Base-by-base conservation (phyloP, 2,329 filamentous ascomycete species). In the Arthroderma sp. region DNA sequence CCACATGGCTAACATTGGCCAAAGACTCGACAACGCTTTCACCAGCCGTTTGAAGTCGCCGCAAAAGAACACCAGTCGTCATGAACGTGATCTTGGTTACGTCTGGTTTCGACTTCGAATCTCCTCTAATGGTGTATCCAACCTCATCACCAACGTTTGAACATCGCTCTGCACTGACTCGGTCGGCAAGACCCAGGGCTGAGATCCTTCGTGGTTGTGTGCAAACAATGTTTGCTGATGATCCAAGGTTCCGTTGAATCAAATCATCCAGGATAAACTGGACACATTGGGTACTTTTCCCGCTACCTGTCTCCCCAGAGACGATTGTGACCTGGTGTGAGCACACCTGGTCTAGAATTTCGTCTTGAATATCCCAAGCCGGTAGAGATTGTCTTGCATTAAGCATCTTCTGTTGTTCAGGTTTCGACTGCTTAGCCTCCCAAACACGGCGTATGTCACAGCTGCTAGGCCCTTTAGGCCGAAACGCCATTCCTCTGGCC, bases 171-270 rank as follows among this genome's bases (percentile, higher is more conserved):
- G 95, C 91, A 49, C 89, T 89, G 1, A 98, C 93, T 64, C 93
- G 85, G 70, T 98, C 93, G 1, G 93, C 94, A 59, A 98, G 79
- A 54, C 93, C 91, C 8, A 98, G 80, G 1, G 93, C 93, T 28
- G 91, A 96, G 61, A 98, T 97, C 69, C 93, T 83, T 58, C 93
- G 84, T 21, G 93, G 93, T 66, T 98, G 93, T 0, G 93, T 98
- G 66, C 95, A 95, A 60, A 98, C 83, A 61, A 98, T 95, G 66
- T 94, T 96, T 33, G 85, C 87, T 11, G 82, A 82, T 11, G 81
- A 81, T 1, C 91, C 93, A 7, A 94, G 77, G 6, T 85, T 82
- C 49, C 81, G 79, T 60, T 81, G 78, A 64, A 96, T 95, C 61
- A 97, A 76, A 64, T 97, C 88, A 66, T 98, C 93, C 1, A 98